Base-by-base conservation (phyloP, 2,329 filamentous ascomycete genomes). In the Talaromyces marneffei region DNA sequence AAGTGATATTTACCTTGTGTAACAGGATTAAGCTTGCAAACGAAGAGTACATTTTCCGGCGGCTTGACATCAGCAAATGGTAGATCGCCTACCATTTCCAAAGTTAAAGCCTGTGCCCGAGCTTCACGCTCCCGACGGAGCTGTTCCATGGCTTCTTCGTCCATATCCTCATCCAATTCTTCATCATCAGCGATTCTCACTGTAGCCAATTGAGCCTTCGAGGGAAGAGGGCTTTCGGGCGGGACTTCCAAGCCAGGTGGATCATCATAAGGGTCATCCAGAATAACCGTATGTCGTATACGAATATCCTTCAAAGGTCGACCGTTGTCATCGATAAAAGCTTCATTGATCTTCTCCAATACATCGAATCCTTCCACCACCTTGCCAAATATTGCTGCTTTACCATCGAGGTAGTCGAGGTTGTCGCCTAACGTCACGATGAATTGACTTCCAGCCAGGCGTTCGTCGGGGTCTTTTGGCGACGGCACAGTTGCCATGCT, bases 51-150 rank as follows among this genome's bases (percentile, higher is more conserved):
- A 74, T 99, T 97, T 78, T 99, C 94, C 0, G 94, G 94, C 4
- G 94, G 94, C 69, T 93, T 95, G 68, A 99, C 92, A 76, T 99
- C 94, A 62, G 94, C 94, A 75, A 97, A 99, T 4, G 94, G 94
- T 62, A 99, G 80, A 74, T 99, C 94, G 46, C 94, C 94, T 77
- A 99, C 94, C 87, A 99, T 95, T 78, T 99, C 94, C 53, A 99
- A 82, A 1, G 93, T 97, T 69, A 99, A 79, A 0, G 94, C 94
- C 75, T 97, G 94, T 0, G 93, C 93, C 64, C 92, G 86, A 5
- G 94, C 94, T 74, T 99, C 94, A 29, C 91, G 85, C 73, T 97
- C 92, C 64, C 92, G 85, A 57, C 93, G 87, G 54, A 88, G 78
- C 75, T 87, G 90, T 73, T 97, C 93, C 67, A 87, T 81, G 23